Percentiles rank a stretch among this genome's conserved stretches.
These are phyloP conservation scores for Aulographum hederae DNA, from an alignment of 2,329 filamentous ascomycete species.

Conservation along the genomic window DNA sequence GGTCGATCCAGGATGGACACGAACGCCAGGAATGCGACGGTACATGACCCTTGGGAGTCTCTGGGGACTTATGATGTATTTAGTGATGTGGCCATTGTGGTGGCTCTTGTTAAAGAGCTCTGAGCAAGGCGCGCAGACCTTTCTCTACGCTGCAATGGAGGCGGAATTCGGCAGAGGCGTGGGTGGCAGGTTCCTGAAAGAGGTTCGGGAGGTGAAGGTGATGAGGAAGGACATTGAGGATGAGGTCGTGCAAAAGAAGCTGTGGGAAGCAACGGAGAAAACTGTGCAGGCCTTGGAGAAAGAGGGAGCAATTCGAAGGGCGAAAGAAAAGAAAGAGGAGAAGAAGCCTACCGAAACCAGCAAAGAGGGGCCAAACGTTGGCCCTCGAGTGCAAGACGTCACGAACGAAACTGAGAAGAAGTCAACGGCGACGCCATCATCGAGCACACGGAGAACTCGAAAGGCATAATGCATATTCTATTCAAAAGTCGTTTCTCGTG, in stretches of 20 bases:
- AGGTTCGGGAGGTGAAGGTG: constrained; percentile 62
- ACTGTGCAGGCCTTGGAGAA: constrained; percentile 71
- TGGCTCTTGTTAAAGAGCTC: constrained; percentile 83
- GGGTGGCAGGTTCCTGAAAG: constrained; percentile 67
- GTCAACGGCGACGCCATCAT: too few relatives aligned
- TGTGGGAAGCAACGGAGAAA: constrained; percentile 81
- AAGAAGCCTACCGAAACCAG: constrained; percentile 17
- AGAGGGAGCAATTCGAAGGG: constrained; percentile 47
- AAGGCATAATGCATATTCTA: too few relatives aligned
- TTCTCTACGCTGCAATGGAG: constrained; percentile 77
- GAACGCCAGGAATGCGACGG: constrained; percentile 72
- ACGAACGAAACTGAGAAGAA: not conserved
- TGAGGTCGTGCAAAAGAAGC: constrained; percentile 59
- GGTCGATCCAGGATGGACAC: constrained; percentile 68
- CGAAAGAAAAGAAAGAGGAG: constrained; percentile 20
- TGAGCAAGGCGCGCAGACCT: constrained; percentile 66
- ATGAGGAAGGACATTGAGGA: constrained; percentile 58
- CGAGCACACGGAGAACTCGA: too few relatives aligned
- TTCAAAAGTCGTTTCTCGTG: too few relatives aligned
- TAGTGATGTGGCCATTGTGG: constrained; percentile 59
- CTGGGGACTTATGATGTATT: constrained; percentile 59
- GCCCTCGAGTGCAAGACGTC: constrained; percentile 6
- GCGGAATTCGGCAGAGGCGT: constrained; percentile 44
- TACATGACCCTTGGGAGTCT: constrained; percentile 78
- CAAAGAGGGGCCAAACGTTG: constrained; percentile 10